Evolutionary conservation across 192 early-diverging fungal genomes (phyloP).

Genomic region (Podila epigama): DNA sequence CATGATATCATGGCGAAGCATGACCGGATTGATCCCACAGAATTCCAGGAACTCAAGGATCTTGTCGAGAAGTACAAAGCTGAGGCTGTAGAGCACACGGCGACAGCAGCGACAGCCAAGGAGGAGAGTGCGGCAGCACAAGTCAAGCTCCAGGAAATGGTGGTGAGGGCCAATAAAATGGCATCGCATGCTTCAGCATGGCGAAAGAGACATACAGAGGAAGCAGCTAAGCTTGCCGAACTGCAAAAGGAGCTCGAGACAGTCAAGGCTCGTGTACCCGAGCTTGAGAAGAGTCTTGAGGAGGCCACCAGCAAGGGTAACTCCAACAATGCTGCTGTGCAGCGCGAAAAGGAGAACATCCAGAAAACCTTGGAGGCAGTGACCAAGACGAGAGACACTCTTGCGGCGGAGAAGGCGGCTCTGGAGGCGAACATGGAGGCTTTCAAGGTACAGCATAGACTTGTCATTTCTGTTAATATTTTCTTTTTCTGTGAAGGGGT

Average conservation of each 20-base stretch:
- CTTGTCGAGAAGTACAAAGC: slow-evolving; percentile 51
- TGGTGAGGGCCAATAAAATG: slow-evolving; percentile 4
- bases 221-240: slow-evolving; percentile 20
- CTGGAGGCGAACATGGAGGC: slow-evolving; percentile 27
- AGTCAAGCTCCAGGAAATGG: slow-evolving; percentile 21
- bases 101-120: slow-evolving; percentile 1
- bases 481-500: background rate
- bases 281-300: slow-evolving; percentile 53
- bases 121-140: slow-evolving; percentile 19
- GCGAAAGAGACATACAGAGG: slow-evolving; percentile 16
- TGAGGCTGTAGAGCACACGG: slow-evolving; percentile 16
- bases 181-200: slow-evolving; percentile 28
- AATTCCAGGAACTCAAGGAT: slow-evolving; percentile 72
- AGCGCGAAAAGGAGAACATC: slow-evolving; percentile 6
- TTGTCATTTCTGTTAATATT: background rate
- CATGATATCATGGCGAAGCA: slow-evolving; percentile 79
- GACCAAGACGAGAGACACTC: slow-evolving; percentile 11
- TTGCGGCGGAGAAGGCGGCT: slow-evolving; percentile 12
- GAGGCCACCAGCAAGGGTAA: slow-evolving; percentile 39
- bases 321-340: slow-evolving; percentile 5
- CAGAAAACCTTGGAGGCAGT: slow-evolving; percentile 10
- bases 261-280: slow-evolving; percentile 28
- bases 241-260: slow-evolving; percentile 24
- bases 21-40: slow-evolving; percentile 82
- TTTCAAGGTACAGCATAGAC: slow-evolving; percentile 17